Evolutionary conservation across 139 green algal genomes (phyloP).

Genomic region (Tetradesmus lagerheimii): DNA sequence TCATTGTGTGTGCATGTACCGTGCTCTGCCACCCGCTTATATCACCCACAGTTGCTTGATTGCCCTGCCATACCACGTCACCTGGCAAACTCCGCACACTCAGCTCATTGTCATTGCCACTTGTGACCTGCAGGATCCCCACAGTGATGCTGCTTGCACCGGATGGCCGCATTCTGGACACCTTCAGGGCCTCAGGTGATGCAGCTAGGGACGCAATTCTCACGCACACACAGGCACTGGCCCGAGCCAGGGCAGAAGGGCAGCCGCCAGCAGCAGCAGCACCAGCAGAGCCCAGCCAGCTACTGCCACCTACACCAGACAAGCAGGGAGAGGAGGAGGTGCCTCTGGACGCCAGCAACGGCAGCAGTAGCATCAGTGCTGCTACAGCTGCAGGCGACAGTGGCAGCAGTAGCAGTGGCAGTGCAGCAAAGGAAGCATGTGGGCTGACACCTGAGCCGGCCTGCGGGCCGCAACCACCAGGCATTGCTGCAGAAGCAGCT

Average conservation of each 20-base stretch:
- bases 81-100: no score
- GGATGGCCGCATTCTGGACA: conserved; percentile 23
- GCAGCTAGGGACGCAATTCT: not conserved
- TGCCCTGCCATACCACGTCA: no score
- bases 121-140: conserved; percentile 8
- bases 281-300: not conserved
- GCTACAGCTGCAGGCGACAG: not conserved
- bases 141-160: conserved; percentile 30
- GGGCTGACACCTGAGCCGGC: not conserved
- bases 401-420: not conserved
- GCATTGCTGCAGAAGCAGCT: not conserved
- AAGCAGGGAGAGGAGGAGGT: not conserved
- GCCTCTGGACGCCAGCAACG: not conserved
- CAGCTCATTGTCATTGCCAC: no score
- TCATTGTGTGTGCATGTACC: no score
- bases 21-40: no score
- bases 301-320: not conserved
- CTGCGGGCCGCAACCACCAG: not conserved
- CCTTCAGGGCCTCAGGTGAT: conserved; percentile 31
- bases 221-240: not conserved
- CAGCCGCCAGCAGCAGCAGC: conserved; percentile 1
- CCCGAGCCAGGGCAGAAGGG: not conserved
- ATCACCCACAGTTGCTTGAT: no score
- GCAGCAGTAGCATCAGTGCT: not conserved
- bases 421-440: not conserved